Conservation (phyloP, 306 rosid species). For the Neltuma alba region DNA sequence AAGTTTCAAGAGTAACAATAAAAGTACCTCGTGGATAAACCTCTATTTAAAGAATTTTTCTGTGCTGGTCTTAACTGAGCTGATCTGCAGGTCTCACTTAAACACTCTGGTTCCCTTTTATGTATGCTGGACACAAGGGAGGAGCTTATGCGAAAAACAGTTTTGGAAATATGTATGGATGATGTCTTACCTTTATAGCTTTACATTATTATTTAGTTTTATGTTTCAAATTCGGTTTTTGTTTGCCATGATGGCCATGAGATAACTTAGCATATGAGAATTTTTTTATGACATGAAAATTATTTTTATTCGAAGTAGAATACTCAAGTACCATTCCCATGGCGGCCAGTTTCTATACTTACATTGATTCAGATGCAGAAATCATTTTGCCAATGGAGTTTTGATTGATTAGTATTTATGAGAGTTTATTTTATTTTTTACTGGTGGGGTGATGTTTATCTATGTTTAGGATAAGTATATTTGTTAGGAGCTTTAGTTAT, state of each 20-base stretch:
- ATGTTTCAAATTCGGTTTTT: slow-evolving; percentile 7
- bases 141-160: slow-evolving; percentile 99
- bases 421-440: background rate
- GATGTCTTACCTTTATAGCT: slow-evolving; percentile 18
- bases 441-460: background rate
- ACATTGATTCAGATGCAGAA: background rate
- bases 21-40: slow-evolving; percentile 18
- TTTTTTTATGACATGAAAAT: background rate
- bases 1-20: slow-evolving; percentile 11
- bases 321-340: slow-evolving; percentile 27
- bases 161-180: slow-evolving; percentile 91
- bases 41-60: slow-evolving; percentile 31
- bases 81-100: slow-evolving; percentile 90
- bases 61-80: slow-evolving; percentile 19
- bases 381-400: background rate
- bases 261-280: slow-evolving; percentile 26
- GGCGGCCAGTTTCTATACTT: slow-evolving; percentile 24
- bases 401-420: background rate
- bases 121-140: slow-evolving; percentile 95
- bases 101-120: slow-evolving; percentile 97
- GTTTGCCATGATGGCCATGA: slow-evolving; percentile 16
- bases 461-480: background rate
- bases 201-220: slow-evolving; percentile 21
- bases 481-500: background rate
- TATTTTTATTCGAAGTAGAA: slow-evolving; percentile 9